Evolutionary conservation across 2,329 filamentous ascomycete species (phyloP).

Genomic region (Nakataea oryzae): DNA sequence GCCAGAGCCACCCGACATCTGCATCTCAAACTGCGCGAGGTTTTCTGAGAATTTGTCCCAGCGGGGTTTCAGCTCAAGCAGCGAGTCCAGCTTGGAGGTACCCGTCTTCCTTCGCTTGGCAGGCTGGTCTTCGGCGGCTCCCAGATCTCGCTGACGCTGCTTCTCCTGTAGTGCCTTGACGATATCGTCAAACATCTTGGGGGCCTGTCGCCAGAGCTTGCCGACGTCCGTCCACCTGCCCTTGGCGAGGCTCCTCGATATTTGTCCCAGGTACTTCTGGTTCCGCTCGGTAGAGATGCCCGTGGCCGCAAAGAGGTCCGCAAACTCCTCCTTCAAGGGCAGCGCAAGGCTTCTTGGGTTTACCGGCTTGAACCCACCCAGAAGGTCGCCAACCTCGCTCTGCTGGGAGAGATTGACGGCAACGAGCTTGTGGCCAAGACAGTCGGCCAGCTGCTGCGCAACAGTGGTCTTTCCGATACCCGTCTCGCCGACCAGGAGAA

Average conservation of each 20-base stretch:
- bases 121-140: conserved; percentile 34
- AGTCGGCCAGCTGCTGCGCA: conserved; percentile 80
- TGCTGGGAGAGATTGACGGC: conserved; percentile 97
- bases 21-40: conserved; percentile 68
- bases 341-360: conserved; percentile 81
- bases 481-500: conserved; percentile 94
- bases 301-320: conserved; percentile 76
- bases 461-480: conserved; percentile 97
- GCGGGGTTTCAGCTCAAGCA: conserved; percentile 47
- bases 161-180: conserved; percentile 42
- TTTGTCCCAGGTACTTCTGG: conserved; percentile 70
- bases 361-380: conserved; percentile 94
- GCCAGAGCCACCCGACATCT: conserved; percentile 62
- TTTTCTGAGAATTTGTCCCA: conserved; percentile 75
- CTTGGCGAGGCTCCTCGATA: conserved; percentile 69
- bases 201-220: conserved; percentile 78
- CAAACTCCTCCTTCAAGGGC: conserved; percentile 88
- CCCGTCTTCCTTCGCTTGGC: conserved; percentile 59
- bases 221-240: conserved; percentile 82
- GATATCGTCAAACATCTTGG: conserved; percentile 74
- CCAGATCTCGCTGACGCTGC: conserved; percentile 18
- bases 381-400: conserved; percentile 88
- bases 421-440: conserved; percentile 75
- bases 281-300: conserved; percentile 82
- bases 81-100: conserved; percentile 52